Evolutionary conservation across 75 land plant species (phyloP).

Genomic region (Sequoiadendron giganteum): DNA sequence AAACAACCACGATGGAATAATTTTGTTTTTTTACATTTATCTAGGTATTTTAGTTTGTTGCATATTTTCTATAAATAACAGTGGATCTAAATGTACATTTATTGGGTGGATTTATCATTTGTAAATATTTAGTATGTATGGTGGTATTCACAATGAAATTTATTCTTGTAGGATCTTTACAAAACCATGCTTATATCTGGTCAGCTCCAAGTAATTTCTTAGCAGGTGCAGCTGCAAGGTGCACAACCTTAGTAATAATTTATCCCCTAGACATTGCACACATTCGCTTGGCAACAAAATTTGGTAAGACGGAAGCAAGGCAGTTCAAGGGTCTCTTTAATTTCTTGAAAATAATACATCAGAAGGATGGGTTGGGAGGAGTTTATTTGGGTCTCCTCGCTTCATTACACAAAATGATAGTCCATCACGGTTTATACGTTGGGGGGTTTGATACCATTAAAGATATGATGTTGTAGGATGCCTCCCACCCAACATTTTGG

Average conservation of each 20-base stretch:
- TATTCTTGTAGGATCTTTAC: conserved; percentile 77
- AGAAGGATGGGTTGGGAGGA: conserved; percentile 77
- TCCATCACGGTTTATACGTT: conserved; percentile 89
- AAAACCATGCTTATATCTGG: conserved; percentile 50
- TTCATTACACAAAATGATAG: conserved; percentile 91
- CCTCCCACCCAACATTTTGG: conserved; percentile 62
- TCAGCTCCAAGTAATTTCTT: conserved; percentile 67
- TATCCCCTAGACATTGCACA: conserved; percentile 99
- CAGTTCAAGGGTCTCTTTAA: conserved; percentile 81
- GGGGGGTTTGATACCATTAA: conserved; percentile 96
- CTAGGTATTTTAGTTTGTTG: neutral
- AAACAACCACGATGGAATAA: neutral
- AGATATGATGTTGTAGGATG: conserved; percentile 57
- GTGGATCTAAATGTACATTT: neutral
- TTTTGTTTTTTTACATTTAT: neutral
- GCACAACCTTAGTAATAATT: conserved; percentile 79
- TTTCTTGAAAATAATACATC: conserved; percentile 70
- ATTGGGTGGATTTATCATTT: neutral
- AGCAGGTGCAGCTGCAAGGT: conserved; percentile 91
- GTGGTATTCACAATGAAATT: conserved; percentile 39
- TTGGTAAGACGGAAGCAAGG: conserved; percentile 67
- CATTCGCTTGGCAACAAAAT: conserved; percentile 91
- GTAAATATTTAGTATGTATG: neutral
- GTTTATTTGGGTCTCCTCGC: conserved; percentile 90
- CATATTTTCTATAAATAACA: neutral